A percentile compares a stretch with the other conserved stretches of the same genome.
These are phyloP conservation scores for Penicillium waksmanii DNA, from an alignment of 495 filamentous ascomycete species.

Conservation along the genomic window DNA sequence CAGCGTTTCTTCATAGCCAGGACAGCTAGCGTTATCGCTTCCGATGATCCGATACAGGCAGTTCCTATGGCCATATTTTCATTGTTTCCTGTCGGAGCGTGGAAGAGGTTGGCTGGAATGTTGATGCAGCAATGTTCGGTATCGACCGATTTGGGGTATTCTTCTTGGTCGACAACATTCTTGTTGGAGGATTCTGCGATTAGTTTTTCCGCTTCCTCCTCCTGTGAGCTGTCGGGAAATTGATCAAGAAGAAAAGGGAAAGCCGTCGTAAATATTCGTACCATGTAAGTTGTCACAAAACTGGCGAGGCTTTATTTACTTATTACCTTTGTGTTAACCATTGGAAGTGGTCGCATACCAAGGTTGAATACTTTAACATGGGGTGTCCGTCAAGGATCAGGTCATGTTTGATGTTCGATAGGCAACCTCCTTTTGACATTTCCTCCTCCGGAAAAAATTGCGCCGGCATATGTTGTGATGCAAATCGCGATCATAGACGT, in stretches of 20 bases:
- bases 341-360: not conserved
- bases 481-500: constrained; percentile 24
- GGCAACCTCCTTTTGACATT: constrained; percentile 22
- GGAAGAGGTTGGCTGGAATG: constrained; percentile 85
- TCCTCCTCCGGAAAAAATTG: constrained; percentile 14
- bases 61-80: constrained; percentile 71
- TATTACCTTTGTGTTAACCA: not conserved
- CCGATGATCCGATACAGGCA: constrained; percentile 79
- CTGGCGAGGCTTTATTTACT: constrained; percentile 19
- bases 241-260: not conserved
- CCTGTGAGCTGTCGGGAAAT: constrained; percentile 42
- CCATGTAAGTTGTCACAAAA: constrained; percentile 29
- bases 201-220: constrained; percentile 86
- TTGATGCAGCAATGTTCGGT: constrained; percentile 88
- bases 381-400: constrained; percentile 17
- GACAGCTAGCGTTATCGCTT: constrained; percentile 85
- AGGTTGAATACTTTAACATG: constrained; percentile 15
- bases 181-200: constrained; percentile 86
- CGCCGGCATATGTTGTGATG: constrained; percentile 15
- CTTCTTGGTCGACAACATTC: constrained; percentile 91
- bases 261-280: not conserved
- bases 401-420: constrained; percentile 24
- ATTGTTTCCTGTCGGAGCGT: constrained; percentile 60
- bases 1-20: constrained; percentile 93
- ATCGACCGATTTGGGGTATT: constrained; percentile 83